Evolutionary conservation across 306 rosid species (phyloP).

Genomic region (Medicago lupulina): DNA sequence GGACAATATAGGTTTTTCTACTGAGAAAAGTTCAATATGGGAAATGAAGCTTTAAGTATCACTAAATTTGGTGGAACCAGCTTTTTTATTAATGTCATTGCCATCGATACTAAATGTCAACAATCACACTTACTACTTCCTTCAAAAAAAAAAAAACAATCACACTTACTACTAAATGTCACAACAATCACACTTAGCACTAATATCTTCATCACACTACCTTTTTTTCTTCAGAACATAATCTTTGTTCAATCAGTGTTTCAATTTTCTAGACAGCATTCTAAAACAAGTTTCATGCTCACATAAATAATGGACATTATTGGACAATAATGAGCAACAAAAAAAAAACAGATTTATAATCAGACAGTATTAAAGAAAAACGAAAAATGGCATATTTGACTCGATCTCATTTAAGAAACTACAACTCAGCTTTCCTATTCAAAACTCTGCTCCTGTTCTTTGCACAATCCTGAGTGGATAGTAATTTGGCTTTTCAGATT

Average conservation of each 20-base stretch:
- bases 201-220: slow-evolving; percentile 3
- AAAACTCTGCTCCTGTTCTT: slow-evolving; percentile 41
- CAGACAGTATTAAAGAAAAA: slow-evolving; percentile 18
- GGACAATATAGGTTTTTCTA: neutral
- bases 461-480: slow-evolving; percentile 35
- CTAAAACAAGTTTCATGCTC: slow-evolving; percentile 27
- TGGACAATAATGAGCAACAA: slow-evolving; percentile 26
- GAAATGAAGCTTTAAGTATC: neutral
- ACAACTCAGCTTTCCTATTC: slow-evolving; percentile 44
- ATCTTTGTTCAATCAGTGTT: slow-evolving; percentile 14
- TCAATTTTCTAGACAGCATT: slow-evolving; percentile 35
- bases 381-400: slow-evolving; percentile 23
- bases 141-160: too few relatives aligned
- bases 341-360: slow-evolving; percentile 18
- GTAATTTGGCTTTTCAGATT: slow-evolving; percentile 38
- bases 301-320: slow-evolving; percentile 39
- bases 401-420: slow-evolving; percentile 40
- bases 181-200: slow-evolving; percentile 6
- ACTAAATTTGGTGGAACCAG: neutral
- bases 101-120: slow-evolving; percentile 12
- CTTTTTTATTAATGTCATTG: neutral
- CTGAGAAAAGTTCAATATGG: neutral
- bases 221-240: neutral
- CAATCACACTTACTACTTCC: slow-evolving; percentile 4
- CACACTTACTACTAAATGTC: slow-evolving; percentile 22